Base-by-base conservation (phyloP, 163 green algal genomes). In the Scenedesmus sp. region DNA sequence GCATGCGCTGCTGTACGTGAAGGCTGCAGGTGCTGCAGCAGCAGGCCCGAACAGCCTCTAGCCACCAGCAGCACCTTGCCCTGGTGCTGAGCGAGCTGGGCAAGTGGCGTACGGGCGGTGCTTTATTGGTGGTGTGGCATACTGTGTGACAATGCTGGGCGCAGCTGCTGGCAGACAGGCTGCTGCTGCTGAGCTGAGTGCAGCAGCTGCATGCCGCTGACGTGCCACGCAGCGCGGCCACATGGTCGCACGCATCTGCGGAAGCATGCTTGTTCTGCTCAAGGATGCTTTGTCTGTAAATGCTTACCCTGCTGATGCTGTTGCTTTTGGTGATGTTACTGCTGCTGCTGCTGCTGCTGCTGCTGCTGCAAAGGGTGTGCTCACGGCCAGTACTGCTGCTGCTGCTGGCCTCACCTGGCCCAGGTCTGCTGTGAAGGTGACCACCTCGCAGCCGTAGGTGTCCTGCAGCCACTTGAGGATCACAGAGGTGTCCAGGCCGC, bases 401-500 rank as follows among this genome's bases (percentile, higher is more conserved):
- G 16, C 52, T 26, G 46, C 81, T 46, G 34, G 34, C n/a, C 88
- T 62, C 59, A 97, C 98, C 96, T 99, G 98, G 57, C 98, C 98
- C 10, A 99, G 94, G 90, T 99, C 98, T 2, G 98, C 98, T 15
- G 97, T 99, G 95, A 99, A 99, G 60, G 98, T 99, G 66, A 99
- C 97, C 8, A 99, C 97, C 94, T 99, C 97, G 93, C 98, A 99
- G 57, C 97, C 95, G 92, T 99, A 99, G 13, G 96, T 95, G 56
- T 99, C 97, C 95, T 99, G 95, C 54, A 99, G 96, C 98, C 98
- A 99, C 93, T 99, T 99, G 4, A 99, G 95, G 94, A 99, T 99
- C 86, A 99, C 97, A 56, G 98, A 99, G 4, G 98, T 99, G 95
- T 99, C 98, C 34, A 99, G 95, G 86, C 98, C 98, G 23, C 98